Conservation (phyloP, 2,329 filamentous ascomycete genomes). For the Fusarium drepaniforme region DNA sequence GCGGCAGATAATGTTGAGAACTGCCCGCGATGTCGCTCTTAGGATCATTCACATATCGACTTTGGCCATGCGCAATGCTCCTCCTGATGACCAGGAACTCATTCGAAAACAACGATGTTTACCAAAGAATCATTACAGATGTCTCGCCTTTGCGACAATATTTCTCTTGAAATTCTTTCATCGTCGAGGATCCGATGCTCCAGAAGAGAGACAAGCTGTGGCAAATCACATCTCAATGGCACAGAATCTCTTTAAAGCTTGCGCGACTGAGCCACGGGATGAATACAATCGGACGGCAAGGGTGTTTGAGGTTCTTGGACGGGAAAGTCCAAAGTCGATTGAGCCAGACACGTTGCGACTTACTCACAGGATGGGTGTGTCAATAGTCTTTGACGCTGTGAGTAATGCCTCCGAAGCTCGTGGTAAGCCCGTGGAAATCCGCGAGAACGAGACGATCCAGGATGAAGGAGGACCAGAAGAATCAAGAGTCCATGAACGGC, state of each 20-base stretch:
- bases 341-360: constrained; percentile 8
- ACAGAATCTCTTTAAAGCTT: constrained; percentile 16
- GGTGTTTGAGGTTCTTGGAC: constrained; percentile 26
- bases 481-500: background rate
- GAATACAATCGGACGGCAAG: constrained; percentile 21
- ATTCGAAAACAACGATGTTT: constrained; percentile 16
- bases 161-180: constrained; percentile 37
- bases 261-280: constrained; percentile 14
- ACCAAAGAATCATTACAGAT: constrained; percentile 32
- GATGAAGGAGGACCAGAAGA: background rate
- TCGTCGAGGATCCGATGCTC: background rate
- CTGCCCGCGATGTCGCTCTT: constrained; percentile 13
- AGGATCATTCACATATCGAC: constrained; percentile 27
- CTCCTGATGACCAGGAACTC: background rate
- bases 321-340: background rate
- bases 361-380: constrained; percentile 34
- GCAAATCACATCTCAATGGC: constrained; percentile 28
- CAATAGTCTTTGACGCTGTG: constrained; percentile 19
- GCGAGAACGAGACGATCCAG: background rate
- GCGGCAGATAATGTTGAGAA: constrained; percentile 26
- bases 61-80: background rate
- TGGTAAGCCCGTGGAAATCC: constrained; percentile 16
- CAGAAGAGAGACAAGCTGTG: constrained; percentile 22
- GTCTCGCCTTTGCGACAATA: constrained; percentile 26
- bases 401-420: constrained; percentile 28